These are phyloP conservation scores for Starmerella lactis-condensi DNA, from an alignment of 805 yeast species.

Conservation along the genomic window DNA sequence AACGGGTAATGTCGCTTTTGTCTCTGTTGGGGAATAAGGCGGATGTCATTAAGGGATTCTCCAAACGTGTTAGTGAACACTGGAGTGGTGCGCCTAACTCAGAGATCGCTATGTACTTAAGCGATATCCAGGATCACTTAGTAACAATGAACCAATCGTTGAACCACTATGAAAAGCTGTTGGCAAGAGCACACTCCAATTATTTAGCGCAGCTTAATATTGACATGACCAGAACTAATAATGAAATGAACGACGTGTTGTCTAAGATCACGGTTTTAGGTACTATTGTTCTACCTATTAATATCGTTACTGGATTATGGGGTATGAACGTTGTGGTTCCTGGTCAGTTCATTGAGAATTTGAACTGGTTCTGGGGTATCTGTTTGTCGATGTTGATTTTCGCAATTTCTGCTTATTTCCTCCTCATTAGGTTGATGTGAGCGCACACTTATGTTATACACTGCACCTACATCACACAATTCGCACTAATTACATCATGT, in stretches of 20 bases:
- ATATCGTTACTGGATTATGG: slow-evolving; percentile 92
- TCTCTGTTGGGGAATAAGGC: slow-evolving; percentile 81
- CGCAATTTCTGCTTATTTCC: slow-evolving; percentile 18
- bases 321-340: slow-evolving; percentile 98
- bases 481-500: not conserved
- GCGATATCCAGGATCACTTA: slow-evolving; percentile 95
- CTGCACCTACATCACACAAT: no score
- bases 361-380: slow-evolving; percentile 44
- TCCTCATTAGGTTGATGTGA: slow-evolving; percentile 15
- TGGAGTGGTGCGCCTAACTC: slow-evolving; percentile 63
- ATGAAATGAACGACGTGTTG: slow-evolving; percentile 89
- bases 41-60: slow-evolving; percentile 91
- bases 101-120: slow-evolving; percentile 85
- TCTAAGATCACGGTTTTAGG: slow-evolving; percentile 87
- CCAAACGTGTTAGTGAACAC: slow-evolving; percentile 73
- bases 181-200: slow-evolving; percentile 90
- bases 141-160: slow-evolving; percentile 92
- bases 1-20: slow-evolving; percentile 77
- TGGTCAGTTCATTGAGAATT: slow-evolving; percentile 48
- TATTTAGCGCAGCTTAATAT: slow-evolving; percentile 92
- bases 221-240: slow-evolving; percentile 92
- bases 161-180: slow-evolving; percentile 81
- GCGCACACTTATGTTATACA: no score
- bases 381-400: slow-evolving; percentile 18
- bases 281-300: slow-evolving; percentile 86